Conservation (phyloP, 169 alveolate genomes). For the Cyclospora cayetanensis region DNA sequence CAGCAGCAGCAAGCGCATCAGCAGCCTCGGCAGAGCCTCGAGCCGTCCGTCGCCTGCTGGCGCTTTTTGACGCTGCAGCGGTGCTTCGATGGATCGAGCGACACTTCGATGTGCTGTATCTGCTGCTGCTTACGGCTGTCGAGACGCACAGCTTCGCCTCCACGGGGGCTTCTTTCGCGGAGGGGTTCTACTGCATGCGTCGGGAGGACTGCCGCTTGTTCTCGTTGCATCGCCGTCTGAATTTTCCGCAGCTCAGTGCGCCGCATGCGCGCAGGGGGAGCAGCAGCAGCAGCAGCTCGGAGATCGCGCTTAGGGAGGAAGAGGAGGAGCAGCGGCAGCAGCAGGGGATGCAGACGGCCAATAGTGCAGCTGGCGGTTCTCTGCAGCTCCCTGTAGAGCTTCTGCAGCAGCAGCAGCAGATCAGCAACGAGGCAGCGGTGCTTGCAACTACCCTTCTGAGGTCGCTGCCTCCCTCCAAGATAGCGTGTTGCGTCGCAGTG, state of each 20-base stretch:
- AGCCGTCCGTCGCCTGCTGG: neutral
- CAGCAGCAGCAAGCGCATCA: neutral
- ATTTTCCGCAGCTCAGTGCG: neutral
- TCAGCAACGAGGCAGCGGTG: neutral
- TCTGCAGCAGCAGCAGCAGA: conserved; percentile 50
- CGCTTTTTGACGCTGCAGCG: conserved; percentile 9
- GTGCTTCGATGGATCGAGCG: conserved; percentile 20
- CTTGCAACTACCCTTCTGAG: conserved; percentile 17
- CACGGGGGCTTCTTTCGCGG: conserved; percentile 58
- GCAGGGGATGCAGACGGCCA: neutral
- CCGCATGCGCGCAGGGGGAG: neutral
- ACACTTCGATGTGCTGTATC: conserved; percentile 47
- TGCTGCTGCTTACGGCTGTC: conserved; percentile 30
- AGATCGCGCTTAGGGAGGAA: neutral
- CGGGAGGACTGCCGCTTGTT: conserved; percentile 15
- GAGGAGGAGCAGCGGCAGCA: conserved; percentile 7
- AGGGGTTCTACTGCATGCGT: conserved; percentile 46
- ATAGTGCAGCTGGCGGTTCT: neutral
- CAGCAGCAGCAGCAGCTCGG: conserved; percentile 24
- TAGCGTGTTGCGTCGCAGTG: conserved; percentile 30
- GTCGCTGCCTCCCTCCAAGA: neutral
- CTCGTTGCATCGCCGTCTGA: neutral
- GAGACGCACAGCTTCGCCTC: conserved; percentile 49
- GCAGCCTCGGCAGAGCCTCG: conserved; percentile 24
- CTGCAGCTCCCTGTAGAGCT: neutral